Percentiles rank a stretch among this genome's conserved stretches.
Evolutionary conservation across 2,329 filamentous ascomycete species (phyloP).

Genomic region (Mollisia scopiformis): DNA sequence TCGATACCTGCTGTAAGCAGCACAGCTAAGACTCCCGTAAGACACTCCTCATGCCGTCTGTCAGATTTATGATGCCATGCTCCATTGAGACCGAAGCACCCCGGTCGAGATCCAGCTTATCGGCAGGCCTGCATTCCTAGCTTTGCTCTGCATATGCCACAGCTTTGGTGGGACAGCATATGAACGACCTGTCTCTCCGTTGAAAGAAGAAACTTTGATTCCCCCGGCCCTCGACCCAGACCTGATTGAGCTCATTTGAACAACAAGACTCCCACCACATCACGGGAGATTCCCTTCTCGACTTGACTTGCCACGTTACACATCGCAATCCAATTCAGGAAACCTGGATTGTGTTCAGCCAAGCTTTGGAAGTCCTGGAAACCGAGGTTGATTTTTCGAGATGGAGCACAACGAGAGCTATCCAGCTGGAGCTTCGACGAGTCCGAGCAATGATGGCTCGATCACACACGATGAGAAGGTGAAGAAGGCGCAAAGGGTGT

Average conservation of each 20-base stretch:
- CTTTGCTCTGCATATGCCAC: too few relatives aligned
- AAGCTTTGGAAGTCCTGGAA: background rate
- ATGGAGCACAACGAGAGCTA: background rate
- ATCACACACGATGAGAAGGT: slow-evolving; percentile 18
- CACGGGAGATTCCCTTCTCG: background rate
- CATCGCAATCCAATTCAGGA: background rate
- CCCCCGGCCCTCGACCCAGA: background rate
- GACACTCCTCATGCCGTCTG: background rate
- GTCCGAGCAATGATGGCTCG: slow-evolving; percentile 10
- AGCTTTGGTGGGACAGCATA: background rate
- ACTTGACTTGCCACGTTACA: background rate
- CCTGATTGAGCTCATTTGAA: background rate
- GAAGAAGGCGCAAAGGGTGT: slow-evolving; percentile 11
- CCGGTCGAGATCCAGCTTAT: slow-evolving; percentile 7
- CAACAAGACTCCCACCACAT: background rate
- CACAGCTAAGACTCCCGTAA: slow-evolving; percentile 8
- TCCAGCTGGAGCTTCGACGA: slow-evolving; percentile 7
- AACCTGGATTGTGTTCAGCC: background rate
- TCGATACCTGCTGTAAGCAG: background rate
- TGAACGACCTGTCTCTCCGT: background rate
- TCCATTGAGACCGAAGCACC: background rate
- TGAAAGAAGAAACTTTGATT: background rate
- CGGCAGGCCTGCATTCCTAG: background rate
- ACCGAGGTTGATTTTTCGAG: background rate
- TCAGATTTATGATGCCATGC: slow-evolving; percentile 1